Conservation (phyloP, 768 basidiomycete genomes). For the Lactarius psammicola region DNA sequence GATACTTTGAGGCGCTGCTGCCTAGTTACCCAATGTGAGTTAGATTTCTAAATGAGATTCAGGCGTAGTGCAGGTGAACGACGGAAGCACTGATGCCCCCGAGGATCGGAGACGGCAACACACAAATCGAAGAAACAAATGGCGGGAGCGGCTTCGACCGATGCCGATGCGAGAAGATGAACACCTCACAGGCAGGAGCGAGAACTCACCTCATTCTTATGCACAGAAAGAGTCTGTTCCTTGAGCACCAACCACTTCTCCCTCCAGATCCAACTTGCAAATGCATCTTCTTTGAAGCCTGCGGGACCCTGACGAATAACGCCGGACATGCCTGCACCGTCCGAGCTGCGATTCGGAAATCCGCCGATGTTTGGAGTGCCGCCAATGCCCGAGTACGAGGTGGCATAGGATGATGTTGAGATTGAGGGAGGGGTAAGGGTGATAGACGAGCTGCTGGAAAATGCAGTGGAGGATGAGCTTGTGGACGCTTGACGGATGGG, state of each 20-base stretch:
- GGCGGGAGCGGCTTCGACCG: neutral
- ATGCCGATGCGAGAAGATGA: neutral
- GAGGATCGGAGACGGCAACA: neutral
- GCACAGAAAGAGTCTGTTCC: constrained; percentile 74
- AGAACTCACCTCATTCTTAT: constrained; percentile 86
- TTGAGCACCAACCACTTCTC: constrained; percentile 87
- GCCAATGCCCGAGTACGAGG: constrained; percentile 79
- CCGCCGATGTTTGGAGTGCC: constrained; percentile 84
- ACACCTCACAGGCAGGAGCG: neutral
- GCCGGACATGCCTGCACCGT: constrained; percentile 39
- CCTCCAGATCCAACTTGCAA: constrained; percentile 89
- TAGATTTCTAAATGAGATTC: neutral
- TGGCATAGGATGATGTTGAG: constrained; percentile 58
- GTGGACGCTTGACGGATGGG: constrained; percentile 52
- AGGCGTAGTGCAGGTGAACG: neutral
- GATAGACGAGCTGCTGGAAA: constrained; percentile 62
- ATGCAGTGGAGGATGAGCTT: constrained; percentile 45
- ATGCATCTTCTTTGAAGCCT: constrained; percentile 90
- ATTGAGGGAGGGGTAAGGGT: constrained; percentile 47
- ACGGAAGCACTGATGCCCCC: neutral
- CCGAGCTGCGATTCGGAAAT: constrained; percentile 60
- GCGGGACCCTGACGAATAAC: constrained; percentile 71
- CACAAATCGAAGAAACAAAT: neutral
- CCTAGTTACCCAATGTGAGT: constrained; percentile 37
- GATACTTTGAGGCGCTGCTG: constrained; percentile 53